Evolutionary conservation across 2,329 filamentous ascomycete species (phyloP).

Genomic region (Ophiostoma sp.): DNA sequence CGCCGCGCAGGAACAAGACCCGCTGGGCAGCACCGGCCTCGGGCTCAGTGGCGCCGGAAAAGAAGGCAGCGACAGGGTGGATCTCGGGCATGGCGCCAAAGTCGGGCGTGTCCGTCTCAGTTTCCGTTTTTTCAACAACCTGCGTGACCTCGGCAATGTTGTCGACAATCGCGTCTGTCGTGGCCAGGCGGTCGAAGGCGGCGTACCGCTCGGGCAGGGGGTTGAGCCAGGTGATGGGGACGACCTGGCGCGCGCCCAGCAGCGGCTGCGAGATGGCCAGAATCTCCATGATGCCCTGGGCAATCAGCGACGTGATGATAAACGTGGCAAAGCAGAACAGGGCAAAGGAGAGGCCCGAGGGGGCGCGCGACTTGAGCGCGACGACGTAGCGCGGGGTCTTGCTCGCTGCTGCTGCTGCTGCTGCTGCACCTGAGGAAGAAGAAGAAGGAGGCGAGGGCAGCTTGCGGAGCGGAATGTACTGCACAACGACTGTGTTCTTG

Average conservation of each 20-base stretch:
- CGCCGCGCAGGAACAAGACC: conserved; percentile 25
- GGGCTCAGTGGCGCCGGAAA: conserved; percentile 10
- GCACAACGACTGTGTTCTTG: conserved; percentile 71
- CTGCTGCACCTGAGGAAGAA: too few species aligned
- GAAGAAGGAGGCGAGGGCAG: conserved; percentile 34
- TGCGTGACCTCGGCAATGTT: conserved; percentile 3
- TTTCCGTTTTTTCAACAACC: not conserved
- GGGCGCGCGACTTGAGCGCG: conserved; percentile 50
- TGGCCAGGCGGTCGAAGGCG: conserved; percentile 15
- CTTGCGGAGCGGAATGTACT: conserved; percentile 65
- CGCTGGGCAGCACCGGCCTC: conserved; percentile 2
- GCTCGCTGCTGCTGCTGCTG: conserved; percentile 33
- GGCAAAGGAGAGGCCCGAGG: conserved; percentile 49
- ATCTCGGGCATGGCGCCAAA: conserved; percentile 22
- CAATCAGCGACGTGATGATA: conserved; percentile 56
- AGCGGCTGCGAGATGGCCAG: conserved; percentile 52
- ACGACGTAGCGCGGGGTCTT: conserved; percentile 61
- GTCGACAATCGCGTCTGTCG: not conserved
- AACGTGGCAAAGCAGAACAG: conserved; percentile 53
- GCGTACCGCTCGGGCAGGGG: conserved; percentile 15
- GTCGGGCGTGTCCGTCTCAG: conserved; percentile 9
- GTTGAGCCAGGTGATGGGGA: conserved; percentile 43
- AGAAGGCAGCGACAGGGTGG: conserved; percentile 27
- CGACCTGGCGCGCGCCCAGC: conserved; percentile 50
- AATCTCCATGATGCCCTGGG: conserved; percentile 61